Evolutionary conservation across 2,329 filamentous ascomycete species (phyloP), one percentile per base, ranked within the genome.

Genomic region (Didymella exigua): DNA sequence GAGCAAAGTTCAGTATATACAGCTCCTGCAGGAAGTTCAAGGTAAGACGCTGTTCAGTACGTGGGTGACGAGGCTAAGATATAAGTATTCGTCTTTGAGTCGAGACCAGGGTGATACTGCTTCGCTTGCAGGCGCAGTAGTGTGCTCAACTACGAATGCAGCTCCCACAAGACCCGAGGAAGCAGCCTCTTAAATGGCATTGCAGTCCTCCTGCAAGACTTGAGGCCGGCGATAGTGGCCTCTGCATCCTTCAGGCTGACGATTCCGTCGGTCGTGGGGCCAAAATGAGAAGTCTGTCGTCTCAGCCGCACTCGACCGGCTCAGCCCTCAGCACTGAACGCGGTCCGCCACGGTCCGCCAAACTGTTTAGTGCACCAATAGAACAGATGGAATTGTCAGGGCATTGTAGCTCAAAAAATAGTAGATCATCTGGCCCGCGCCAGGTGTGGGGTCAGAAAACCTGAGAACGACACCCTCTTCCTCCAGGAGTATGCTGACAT

Each of bases 241-340:
- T 50, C 31, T 18, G 36, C 47, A 43, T 50, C 42, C 46, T 36
- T 38, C 46, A 43, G 46, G 52, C 52, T 55, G 52, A 50, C 52
- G 42, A 34, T 47, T 55, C 42, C 46, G 23, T 55, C 52, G 52
- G 52, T 11, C 52, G 42, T 50, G 41, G 46, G 36, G 52, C 52
- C 47, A 50, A 55, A 55, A 55, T 27, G 46, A 55, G 52, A 55
- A 55, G 41, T 50, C 41, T 50, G 19, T 47, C 29, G 52, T 47
- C 52, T 55, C 52, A 55, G 52, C 52, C 52, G 52, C 52, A 55
- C 29, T 40, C 46, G 41, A 46, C 47, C 46, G 47, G 52, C 52
- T 55, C 47, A 50, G 52, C 52, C 52, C 24, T 55, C 46, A 45
- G 52, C 52, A 34, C 41, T 49, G 52, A 36, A 45, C 34, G 41